Evolutionary conservation across 163 green algal genomes (phyloP), one percentile per base, ranked within the genome.

Genomic region (Volvox carteri): DNA sequence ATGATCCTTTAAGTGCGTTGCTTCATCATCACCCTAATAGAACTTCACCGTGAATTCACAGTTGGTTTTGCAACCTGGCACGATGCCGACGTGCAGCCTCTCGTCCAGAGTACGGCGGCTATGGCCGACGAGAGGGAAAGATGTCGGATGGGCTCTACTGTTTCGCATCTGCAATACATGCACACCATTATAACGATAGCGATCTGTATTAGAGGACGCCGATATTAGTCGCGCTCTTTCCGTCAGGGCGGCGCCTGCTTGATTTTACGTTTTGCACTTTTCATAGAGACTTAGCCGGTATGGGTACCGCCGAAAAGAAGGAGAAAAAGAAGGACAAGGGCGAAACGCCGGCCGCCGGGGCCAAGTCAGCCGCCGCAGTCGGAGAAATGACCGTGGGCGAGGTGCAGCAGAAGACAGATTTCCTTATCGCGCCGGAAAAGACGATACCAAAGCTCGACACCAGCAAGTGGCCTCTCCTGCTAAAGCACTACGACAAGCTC

Each of bases 401-500:
- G 23, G 16, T 89, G 18, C 91, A 94, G 80, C 52, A 41, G 9
- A 21, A 30, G 39, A 91, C 86, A 21, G 93, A 95, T 54, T 95
- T 95, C 21, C 76, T 94, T 0, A 95, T 95, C 65, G 88, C 93
- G 76, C 93, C 93, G 6, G 90, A 94, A 60, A 89, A 87, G 70
- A 78, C 79, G 23, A 89, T 90, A 14, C 91, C 85, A 37, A 92
- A 90, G 80, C 80, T 99, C 5, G 98, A 99, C 94, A 99, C 98
- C 7, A 96, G 93, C 23, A 97, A 96, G 67, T 99, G 98, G 98
- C 98, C 98, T 11, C 92, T 99, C 50, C 93, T 99, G 78, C 94
- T 99, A 12, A 98, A 99, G 93, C 98, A 99, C 92, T 99, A 99
- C 84, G 96, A 98, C 92, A 97, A 97, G 86, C 94, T 99, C 25